phyloP scores from a whole-genome alignment of 129 eudicot species.

The Flaveria linearis region DNA sequence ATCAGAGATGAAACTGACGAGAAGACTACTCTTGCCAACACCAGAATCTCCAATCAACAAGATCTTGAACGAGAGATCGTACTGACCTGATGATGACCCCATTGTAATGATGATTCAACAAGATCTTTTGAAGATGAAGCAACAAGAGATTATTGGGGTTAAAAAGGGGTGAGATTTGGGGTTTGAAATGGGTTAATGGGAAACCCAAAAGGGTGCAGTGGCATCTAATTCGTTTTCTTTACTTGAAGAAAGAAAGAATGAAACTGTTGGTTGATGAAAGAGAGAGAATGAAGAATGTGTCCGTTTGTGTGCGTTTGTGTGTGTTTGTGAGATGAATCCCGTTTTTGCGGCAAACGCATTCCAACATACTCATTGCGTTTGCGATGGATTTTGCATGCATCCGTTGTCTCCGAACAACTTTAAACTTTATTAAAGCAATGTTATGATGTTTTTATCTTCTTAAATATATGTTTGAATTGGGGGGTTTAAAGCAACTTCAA shows the following conservation, averaged over 20 bases:
- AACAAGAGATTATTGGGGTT: slow-evolving; percentile 9
- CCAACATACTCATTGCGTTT: slow-evolving; percentile 30
- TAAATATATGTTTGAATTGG: too few species aligned
- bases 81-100: slow-evolving; percentile 67
- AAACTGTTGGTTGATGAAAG: slow-evolving; percentile 33
- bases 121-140: slow-evolving; percentile 13
- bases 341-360: slow-evolving; percentile 36
- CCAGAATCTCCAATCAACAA: slow-evolving; percentile 94
- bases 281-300: slow-evolving; percentile 3
- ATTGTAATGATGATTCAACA: slow-evolving; percentile 23
- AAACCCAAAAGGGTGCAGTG: slow-evolving; percentile 18
- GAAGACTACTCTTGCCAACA: slow-evolving; percentile 96
- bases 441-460: background rate
- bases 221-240: slow-evolving; percentile 31
- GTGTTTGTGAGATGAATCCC: slow-evolving; percentile 12
- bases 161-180: slow-evolving; percentile 9
- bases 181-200: background rate
- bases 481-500: too few species aligned
- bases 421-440: background rate
- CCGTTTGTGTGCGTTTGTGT: too few species aligned
- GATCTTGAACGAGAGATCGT: slow-evolving; percentile 92
- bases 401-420: slow-evolving; percentile 4
- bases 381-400: background rate
- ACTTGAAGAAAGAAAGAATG: slow-evolving; percentile 32
- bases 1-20: slow-evolving; percentile 74